A percentile compares a stretch with the other conserved stretches of the same genome.
These are phyloP conservation scores for Gossypium rotundifolium DNA, from an alignment of 345 rosid species.

Conservation along the genomic window DNA sequence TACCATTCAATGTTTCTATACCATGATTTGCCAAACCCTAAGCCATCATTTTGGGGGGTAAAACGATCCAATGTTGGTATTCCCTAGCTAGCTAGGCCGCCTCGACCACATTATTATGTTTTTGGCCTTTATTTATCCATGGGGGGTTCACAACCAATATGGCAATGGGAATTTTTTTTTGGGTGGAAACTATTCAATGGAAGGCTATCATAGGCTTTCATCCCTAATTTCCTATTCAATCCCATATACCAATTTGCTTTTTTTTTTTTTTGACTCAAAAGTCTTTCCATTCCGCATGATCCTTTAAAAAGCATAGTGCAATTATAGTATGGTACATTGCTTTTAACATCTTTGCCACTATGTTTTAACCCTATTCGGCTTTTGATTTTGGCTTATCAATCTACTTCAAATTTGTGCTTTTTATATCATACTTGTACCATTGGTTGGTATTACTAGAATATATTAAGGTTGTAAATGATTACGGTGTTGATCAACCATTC, in stretches of 20 bases:
- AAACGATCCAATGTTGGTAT: not conserved
- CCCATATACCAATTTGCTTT: not conserved
- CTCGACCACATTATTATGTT: not conserved
- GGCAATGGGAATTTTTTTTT: not conserved
- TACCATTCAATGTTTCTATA: not conserved
- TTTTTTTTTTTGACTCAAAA: not conserved
- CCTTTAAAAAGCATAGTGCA: no score
- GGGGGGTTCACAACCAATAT: not conserved
- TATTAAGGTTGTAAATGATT: no score
- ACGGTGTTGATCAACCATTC: no score
- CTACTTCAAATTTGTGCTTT: no score
- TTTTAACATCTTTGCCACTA: no score
- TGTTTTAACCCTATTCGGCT: no score
- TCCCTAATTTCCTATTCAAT: not conserved
- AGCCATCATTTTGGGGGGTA: not conserved
- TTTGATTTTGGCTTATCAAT: no score
- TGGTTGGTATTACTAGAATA: no score
- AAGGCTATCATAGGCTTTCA: no score
- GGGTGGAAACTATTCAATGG: not conserved
- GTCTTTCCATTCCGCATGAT: no score
- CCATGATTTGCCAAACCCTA: not conserved
- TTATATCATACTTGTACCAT: no score
- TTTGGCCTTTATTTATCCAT: not conserved
- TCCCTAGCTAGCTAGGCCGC: conserved; percentile 3
- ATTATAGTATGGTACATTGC: no score